These are phyloP conservation scores for Retiboletus flavoniger DNA, from an alignment of 1,284 basidiomycete genomes.

Conservation along the genomic window DNA sequence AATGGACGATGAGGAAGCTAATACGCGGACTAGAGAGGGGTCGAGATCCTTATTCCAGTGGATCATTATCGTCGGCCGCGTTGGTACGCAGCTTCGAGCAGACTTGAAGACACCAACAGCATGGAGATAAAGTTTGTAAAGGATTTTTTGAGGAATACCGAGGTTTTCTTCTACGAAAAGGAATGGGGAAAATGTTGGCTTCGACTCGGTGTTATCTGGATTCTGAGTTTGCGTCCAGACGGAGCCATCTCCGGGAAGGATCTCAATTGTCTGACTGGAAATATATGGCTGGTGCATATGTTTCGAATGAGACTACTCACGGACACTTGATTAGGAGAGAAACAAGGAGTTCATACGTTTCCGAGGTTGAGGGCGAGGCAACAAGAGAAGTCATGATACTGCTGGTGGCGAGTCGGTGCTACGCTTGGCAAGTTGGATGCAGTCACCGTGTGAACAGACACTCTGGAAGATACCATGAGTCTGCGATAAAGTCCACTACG, in stretches of 20 bases:
- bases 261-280: constrained; percentile 27
- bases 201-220: neutral
- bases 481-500: neutral
- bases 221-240: constrained; percentile 13
- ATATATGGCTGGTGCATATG: neutral
- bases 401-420: neutral
- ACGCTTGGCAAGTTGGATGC: neutral
- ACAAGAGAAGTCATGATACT: constrained; percentile 1
- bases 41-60: constrained; percentile 2
- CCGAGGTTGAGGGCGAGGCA: neutral
- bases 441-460: neutral
- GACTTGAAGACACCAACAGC: constrained; percentile 41
- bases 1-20: constrained; percentile 42
- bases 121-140: constrained; percentile 50
- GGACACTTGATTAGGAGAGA: constrained; percentile 24
- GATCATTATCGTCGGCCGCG: neutral
- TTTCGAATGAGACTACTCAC: constrained; percentile 18
- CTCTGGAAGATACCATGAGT: neutral
- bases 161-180: constrained; percentile 56
- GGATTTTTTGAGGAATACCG: constrained; percentile 60
- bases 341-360: constrained; percentile 24
- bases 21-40: neutral
- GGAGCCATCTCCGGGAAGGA: constrained; percentile 28
- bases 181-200: constrained; percentile 42
- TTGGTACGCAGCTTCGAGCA: constrained; percentile 6